phyloP scores from a whole-genome alignment of 805 yeast species.

The Saturnispora sekii region DNA sequence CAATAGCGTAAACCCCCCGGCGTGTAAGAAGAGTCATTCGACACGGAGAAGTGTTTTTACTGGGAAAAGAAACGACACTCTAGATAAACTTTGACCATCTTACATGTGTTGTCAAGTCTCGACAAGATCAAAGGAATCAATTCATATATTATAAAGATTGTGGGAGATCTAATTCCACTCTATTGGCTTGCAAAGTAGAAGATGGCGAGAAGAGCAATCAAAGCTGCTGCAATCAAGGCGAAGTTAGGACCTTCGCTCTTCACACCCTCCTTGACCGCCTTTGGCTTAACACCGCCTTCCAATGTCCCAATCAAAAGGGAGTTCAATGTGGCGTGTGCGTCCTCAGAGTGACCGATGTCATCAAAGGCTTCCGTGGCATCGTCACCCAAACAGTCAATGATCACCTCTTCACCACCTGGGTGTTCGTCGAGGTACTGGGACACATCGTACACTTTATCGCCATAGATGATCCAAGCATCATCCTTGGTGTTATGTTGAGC shows the following conservation, averaged over 20 bases:
- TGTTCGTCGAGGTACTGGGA: slow-evolving; percentile 65
- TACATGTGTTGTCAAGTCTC: too few species aligned
- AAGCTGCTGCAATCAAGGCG: slow-evolving; percentile 28
- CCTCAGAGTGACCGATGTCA: slow-evolving; percentile 96
- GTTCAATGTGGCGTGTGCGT: slow-evolving; percentile 71
- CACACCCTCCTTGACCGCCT: slow-evolving; percentile 12
- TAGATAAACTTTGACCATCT: too few species aligned
- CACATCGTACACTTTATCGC: slow-evolving; percentile 71
- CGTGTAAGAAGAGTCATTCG: too few species aligned
- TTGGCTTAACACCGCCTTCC: slow-evolving; percentile 42
- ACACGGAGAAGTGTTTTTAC: too few species aligned
- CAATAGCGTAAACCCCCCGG: too few species aligned
- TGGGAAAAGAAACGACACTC: too few species aligned
- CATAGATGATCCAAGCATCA: slow-evolving; percentile 77
- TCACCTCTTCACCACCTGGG: slow-evolving; percentile 67
- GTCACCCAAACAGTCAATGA: slow-evolving; percentile 69
- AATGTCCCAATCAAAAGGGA: slow-evolving; percentile 69
- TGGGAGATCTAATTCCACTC: slow-evolving; percentile 4
- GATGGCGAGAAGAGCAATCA: slow-evolving; percentile 32
- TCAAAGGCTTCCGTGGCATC: slow-evolving; percentile 67
- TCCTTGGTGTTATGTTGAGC: slow-evolving; percentile 63
- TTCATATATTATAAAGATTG: not conserved
- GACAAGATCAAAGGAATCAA: not conserved
- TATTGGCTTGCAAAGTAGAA: slow-evolving; percentile 30
- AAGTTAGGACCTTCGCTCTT: slow-evolving; percentile 21